Conservation (phyloP, 2,329 filamentous ascomycete genomes). For the Kalmusia sp. region DNA sequence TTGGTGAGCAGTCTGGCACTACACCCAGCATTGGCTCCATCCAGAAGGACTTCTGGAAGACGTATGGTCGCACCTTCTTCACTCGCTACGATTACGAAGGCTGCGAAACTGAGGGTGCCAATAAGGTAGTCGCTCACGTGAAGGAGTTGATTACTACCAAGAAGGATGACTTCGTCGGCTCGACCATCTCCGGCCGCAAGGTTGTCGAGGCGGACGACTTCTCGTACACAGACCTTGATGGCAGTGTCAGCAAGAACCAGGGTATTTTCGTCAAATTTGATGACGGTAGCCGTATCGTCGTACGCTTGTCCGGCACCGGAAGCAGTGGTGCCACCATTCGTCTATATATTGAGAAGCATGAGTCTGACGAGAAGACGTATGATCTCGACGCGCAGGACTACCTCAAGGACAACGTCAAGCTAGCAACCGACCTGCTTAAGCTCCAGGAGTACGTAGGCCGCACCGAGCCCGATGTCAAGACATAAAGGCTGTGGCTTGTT, state of each 20-base stretch:
- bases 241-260: slow-evolving; percentile 93
- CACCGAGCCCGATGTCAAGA: slow-evolving; percentile 95
- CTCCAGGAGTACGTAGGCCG: slow-evolving; percentile 93
- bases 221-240: slow-evolving; percentile 98
- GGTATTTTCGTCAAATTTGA: slow-evolving; percentile 94
- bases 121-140: slow-evolving; percentile 85
- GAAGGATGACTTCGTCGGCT: slow-evolving; percentile 79
- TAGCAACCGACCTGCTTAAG: slow-evolving; percentile 85
- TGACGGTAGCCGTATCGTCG: slow-evolving; percentile 92
- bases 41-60: slow-evolving; percentile 95
- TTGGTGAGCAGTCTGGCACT: slow-evolving; percentile 80
- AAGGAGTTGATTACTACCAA: slow-evolving; percentile 75
- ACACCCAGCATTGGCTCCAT: slow-evolving; percentile 95
- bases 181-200: slow-evolving; percentile 80
- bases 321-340: slow-evolving; percentile 96
- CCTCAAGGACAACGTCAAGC: slow-evolving; percentile 85
- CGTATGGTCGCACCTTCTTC: slow-evolving; percentile 97
- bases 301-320: slow-evolving; percentile 92
- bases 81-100: slow-evolving; percentile 99
- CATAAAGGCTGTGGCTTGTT: slow-evolving; percentile 58
- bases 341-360: slow-evolving; percentile 96
- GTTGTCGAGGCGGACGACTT: slow-evolving; percentile 94
- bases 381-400: slow-evolving; percentile 89
- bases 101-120: slow-evolving; percentile 87
- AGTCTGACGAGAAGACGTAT: slow-evolving; percentile 79